Conservation (phyloP, 164 flowering plant species). For the Kalanchoe fedtschenkoi region DNA sequence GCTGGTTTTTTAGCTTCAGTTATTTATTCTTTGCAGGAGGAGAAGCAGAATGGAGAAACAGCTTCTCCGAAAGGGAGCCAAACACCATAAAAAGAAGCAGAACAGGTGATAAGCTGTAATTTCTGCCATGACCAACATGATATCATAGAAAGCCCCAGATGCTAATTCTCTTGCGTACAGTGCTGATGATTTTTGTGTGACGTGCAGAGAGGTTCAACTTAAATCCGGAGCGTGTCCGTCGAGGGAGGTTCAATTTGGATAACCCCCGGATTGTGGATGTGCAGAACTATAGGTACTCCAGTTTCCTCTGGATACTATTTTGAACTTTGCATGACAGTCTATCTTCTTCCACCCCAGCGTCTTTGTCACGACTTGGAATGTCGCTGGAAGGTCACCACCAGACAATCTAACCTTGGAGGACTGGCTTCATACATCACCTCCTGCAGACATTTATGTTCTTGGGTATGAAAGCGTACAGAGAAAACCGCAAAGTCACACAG, state of each 20-base stretch:
- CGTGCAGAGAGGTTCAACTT: background rate
- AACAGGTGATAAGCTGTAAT: background rate
- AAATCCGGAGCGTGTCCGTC: background rate
- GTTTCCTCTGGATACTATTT: background rate
- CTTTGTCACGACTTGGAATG: conserved; percentile 66
- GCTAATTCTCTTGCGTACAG: background rate
- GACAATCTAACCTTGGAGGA: conserved; percentile 51
- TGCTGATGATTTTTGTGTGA: background rate
- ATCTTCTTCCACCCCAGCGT: conserved; percentile 24
- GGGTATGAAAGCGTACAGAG: conserved; percentile 30
- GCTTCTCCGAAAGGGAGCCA: background rate
- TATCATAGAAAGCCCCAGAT: too few species aligned
- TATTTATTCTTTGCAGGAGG: background rate
- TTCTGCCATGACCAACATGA: background rate
- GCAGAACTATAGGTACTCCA: background rate
- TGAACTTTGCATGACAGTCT: background rate
- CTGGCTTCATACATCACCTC: conserved; percentile 61
- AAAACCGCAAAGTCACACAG: background rate
- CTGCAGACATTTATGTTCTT: conserved; percentile 68
- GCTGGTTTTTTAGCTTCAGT: too few species aligned
- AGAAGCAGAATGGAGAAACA: background rate
- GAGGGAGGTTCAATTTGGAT: background rate
- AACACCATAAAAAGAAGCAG: background rate
- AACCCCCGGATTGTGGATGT: conserved; percentile 1
- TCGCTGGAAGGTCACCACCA: conserved; percentile 63